Evolutionary conservation across 1,284 basidiomycete species (phyloP).

Genomic region (Papiliotrema terrestris): DNA sequence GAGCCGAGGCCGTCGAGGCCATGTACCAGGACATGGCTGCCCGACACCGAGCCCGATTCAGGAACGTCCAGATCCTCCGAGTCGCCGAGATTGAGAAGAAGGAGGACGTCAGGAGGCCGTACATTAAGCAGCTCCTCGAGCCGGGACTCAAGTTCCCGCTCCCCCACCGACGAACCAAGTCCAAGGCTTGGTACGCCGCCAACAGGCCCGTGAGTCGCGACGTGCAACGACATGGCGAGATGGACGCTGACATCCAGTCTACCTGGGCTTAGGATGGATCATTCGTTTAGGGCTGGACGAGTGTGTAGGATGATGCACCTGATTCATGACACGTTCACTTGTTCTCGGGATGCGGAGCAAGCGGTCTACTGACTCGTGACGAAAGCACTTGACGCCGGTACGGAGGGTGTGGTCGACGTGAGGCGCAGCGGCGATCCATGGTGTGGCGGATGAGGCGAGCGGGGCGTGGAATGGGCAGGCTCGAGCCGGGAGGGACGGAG

Average conservation of each 20-base stretch:
- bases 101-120: slow-evolving; percentile 78
- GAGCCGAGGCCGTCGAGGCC: slow-evolving; percentile 92
- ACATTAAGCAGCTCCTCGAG: slow-evolving; percentile 93
- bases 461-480: background rate
- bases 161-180: slow-evolving; percentile 69
- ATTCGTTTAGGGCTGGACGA: background rate
- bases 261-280: slow-evolving; percentile 10
- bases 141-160: slow-evolving; percentile 97
- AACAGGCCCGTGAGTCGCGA: slow-evolving; percentile 42
- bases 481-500: too few species aligned
- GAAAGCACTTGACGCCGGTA: background rate
- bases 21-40: slow-evolving; percentile 99
- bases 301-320: slow-evolving; percentile 2
- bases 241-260: background rate
- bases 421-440: background rate
- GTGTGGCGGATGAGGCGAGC: background rate
- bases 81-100: slow-evolving; percentile 77
- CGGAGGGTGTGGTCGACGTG: background rate
- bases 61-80: slow-evolving; percentile 68
- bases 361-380: background rate
- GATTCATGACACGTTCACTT: background rate
- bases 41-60: slow-evolving; percentile 97
- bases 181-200: slow-evolving; percentile 52
- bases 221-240: too few species aligned
- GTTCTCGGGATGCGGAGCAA: background rate